Base-by-base conservation (phyloP, 2,329 filamentous ascomycete genomes). In the Apiospora marii region DNA sequence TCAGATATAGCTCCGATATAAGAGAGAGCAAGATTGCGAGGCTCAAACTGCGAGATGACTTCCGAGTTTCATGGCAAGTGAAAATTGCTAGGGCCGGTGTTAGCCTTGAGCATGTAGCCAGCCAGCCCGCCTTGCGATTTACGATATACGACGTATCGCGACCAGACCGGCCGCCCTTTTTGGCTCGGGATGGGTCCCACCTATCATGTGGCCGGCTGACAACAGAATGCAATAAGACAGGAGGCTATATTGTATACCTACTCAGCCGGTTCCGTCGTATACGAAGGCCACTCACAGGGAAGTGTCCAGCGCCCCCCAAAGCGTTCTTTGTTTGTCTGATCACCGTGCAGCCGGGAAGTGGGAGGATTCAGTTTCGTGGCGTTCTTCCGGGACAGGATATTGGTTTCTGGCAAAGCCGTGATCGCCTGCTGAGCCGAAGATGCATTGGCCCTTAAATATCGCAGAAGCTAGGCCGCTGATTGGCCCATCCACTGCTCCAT, bases 61-160 rank as follows among this genome's bases (percentile, higher is more conserved):
- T 10, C 16, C 58, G 14, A 34, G 14, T 58, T 34, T 53, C 24
- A 14, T 24, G 53, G 30, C 53, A 41, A 41, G 37, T 10, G 4
- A 30, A n/a, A 53, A 14, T 30, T 24, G 14, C 16, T 16, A 24
- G 49, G 49, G 49, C 24, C 49, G 24, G 24, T 53, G 30, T 12
- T 41, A 61, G 30, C 51, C 13, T 34, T 58, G 16, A 19, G 19
- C 6, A 58, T 22, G 30, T 61, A 61, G 34, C 2, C 3, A n/a
- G 46, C 46, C 3, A 6, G 49, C 51, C 51, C 51, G n/a, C 30
- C 12, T 41, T 37, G 30, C 19, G 30, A n/a, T 41, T 64, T 22
- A 64, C 58, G 58, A 64, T 41, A 64, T 64, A 64, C 58, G 58
- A 64, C 58, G 58, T 64, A 64, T 64, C 58, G 58, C 34, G 58